Evolutionary conservation across 768 basidiomycete species (phyloP).

Genomic region (Pisolithus microcarpus): DNA sequence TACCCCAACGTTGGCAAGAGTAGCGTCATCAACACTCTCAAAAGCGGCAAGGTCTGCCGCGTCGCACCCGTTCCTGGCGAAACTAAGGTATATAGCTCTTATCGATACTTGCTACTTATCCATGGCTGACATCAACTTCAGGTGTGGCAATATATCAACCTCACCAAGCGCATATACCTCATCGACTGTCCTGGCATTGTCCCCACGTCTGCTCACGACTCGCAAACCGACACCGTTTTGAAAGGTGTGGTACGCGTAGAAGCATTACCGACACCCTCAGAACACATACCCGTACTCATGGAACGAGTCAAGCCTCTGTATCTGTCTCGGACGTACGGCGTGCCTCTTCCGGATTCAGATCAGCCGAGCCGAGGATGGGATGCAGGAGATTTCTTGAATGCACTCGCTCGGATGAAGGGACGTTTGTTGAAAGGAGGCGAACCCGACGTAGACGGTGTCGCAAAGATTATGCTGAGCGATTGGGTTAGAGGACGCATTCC

Average conservation of each 20-base stretch:
- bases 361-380: conserved; percentile 52
- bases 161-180: conserved; percentile 93
- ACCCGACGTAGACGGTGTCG: conserved; percentile 84
- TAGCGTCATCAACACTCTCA: conserved; percentile 96
- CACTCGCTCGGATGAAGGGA: conserved; percentile 85
- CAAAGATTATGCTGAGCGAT: conserved; percentile 92
- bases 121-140: conserved; percentile 3
- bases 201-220: conserved; percentile 85
- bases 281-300: conserved; percentile 85
- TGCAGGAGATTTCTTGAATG: conserved; percentile 74
- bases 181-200: conserved; percentile 99
- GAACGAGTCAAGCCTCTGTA: conserved; percentile 90
- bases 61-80: conserved; percentile 97
- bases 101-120: not conserved
- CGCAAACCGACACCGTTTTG: conserved; percentile 84
- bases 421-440: conserved; percentile 91
- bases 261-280: conserved; percentile 85
- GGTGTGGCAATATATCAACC: conserved; percentile 99
- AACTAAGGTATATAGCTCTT: conserved; percentile 55
- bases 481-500: conserved; percentile 98
- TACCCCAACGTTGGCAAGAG: conserved; percentile 99
- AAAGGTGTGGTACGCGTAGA: conserved; percentile 97
- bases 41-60: conserved; percentile 94
- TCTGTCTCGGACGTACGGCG: conserved; percentile 76
- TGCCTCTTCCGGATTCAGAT: conserved; percentile 54